These are phyloP conservation scores for Exserohilum rostratum DNA, from an alignment of 2,329 filamentous ascomycete genomes.

Conservation along the genomic window DNA sequence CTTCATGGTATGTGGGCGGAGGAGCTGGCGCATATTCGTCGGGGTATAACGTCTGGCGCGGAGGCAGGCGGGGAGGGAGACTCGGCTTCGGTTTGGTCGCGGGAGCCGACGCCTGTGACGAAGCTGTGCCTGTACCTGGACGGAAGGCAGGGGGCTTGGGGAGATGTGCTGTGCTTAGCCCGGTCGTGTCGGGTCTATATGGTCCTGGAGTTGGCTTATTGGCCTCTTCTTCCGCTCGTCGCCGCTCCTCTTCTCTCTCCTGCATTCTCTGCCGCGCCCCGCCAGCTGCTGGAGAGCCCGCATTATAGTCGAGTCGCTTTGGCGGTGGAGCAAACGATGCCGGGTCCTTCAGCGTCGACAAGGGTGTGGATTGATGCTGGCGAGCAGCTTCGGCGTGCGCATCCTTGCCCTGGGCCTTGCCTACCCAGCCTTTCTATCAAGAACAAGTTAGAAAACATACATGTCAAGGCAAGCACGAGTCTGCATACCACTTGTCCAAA, in stretches of 20 bases:
- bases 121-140: constrained; percentile 35
- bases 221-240: constrained; percentile 45
- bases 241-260: constrained; percentile 43
- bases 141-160: constrained; percentile 71
- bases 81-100: constrained; percentile 56
- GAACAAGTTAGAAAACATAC: constrained; percentile 13
- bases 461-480: constrained; percentile 31
- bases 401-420: constrained; percentile 56
- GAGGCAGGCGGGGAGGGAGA: constrained; percentile 73
- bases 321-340: constrained; percentile 80
- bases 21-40: constrained; percentile 53
- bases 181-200: constrained; percentile 73
- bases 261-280: constrained; percentile 37
- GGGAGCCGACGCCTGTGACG: constrained; percentile 32
- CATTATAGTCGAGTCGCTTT: constrained; percentile 62
- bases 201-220: constrained; percentile 61
- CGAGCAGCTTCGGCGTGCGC: constrained; percentile 45
- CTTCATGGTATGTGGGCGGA: constrained; percentile 58
- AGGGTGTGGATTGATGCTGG: constrained; percentile 65
- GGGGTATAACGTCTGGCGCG: constrained; percentile 64
- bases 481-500: constrained; percentile 60
- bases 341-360: constrained; percentile 76
- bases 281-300: constrained; percentile 48
- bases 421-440: constrained; percentile 63
- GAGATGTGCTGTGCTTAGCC: constrained; percentile 70